Evolutionary conservation across 1,284 basidiomycete genomes (phyloP).

Genomic region (Boletus hoseneyae): DNA sequence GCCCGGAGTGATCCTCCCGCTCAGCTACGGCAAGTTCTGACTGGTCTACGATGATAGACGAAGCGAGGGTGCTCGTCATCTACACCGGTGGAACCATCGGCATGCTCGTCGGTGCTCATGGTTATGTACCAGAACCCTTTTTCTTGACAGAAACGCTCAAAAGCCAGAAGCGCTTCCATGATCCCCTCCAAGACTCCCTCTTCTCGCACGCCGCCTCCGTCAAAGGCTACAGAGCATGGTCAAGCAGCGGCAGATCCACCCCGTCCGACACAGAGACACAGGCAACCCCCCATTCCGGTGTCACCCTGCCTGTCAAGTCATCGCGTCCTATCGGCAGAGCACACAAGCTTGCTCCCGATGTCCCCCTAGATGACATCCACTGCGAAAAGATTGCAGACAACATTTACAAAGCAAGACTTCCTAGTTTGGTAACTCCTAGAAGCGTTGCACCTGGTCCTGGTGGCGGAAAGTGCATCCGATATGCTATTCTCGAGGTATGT

Average conservation of each 20-base stretch:
- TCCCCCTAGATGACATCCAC: slow-evolving; percentile 35
- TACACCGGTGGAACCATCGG: slow-evolving; percentile 87
- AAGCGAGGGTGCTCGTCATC: slow-evolving; percentile 78
- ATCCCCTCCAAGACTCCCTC: slow-evolving; percentile 76
- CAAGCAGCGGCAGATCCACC: slow-evolving; percentile 51
- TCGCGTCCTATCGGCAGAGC: slow-evolving; percentile 62
- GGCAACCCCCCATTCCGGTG: slow-evolving; percentile 18
- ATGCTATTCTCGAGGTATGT: slow-evolving; percentile 74
- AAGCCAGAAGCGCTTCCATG: slow-evolving; percentile 82
- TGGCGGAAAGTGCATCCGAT: slow-evolving; percentile 68
- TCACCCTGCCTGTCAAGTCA: slow-evolving; percentile 59
- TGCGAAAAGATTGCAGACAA: slow-evolving; percentile 55
- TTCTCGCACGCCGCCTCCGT: slow-evolving; percentile 73
- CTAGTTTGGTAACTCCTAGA: slow-evolving; percentile 72
- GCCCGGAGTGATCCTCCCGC: too few relatives aligned
- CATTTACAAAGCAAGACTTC: slow-evolving; percentile 67
- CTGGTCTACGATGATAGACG: slow-evolving; percentile 41
- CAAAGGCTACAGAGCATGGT: slow-evolving; percentile 73
- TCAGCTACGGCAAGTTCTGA: too few relatives aligned
- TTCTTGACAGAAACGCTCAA: slow-evolving; percentile 81
- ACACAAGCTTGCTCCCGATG: slow-evolving; percentile 35
- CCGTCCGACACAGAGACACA: slow-evolving; percentile 30
- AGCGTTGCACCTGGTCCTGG: slow-evolving; percentile 59
- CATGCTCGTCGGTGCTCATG: slow-evolving; percentile 76
- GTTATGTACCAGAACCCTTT: slow-evolving; percentile 85